phyloP scores from a whole-genome alignment of 1,139 yeast genomes.

The Yamadazyma jaroonii region DNA sequence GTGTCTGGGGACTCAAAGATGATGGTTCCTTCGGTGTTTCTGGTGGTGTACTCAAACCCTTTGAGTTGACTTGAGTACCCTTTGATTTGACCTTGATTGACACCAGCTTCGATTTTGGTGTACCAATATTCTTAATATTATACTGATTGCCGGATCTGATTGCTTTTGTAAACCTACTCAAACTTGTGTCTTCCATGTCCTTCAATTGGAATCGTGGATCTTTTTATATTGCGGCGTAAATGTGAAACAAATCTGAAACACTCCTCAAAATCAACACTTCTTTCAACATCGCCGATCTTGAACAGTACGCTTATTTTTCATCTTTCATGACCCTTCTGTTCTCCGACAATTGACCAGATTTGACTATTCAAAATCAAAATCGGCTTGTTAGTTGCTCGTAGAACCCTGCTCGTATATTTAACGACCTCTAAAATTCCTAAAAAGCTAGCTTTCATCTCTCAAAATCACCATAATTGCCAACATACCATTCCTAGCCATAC shows the following conservation, averaged over 20 bases:
- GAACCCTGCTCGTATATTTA: too few species aligned
- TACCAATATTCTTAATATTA: slow-evolving; percentile 5
- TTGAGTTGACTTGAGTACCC: too few species aligned
- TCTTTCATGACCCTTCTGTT: too few species aligned
- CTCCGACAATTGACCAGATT: too few species aligned
- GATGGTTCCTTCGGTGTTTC: not conserved
- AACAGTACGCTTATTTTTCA: too few species aligned
- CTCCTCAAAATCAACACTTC: not conserved
- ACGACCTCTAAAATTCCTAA: too few species aligned
- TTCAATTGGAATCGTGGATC: not conserved
- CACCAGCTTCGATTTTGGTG: too few species aligned
- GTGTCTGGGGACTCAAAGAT: not conserved
- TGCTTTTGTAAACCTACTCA: slow-evolving; percentile 4
- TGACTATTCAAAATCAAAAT: too few species aligned
- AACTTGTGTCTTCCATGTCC: not conserved
- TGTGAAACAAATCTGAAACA: slow-evolving; percentile 5
- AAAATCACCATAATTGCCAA: not conserved
- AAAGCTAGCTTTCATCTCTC: not conserved
- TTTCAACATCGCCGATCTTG: too few species aligned
- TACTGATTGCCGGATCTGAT: slow-evolving; percentile 6
- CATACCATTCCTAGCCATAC: not conserved
- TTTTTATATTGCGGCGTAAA: not conserved
- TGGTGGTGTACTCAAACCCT: not conserved
- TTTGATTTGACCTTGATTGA: too few species aligned
- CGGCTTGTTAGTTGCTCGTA: too few species aligned